Conservation (phyloP, 352 stramenopile genomes). For the Pythium coloratum region DNA sequence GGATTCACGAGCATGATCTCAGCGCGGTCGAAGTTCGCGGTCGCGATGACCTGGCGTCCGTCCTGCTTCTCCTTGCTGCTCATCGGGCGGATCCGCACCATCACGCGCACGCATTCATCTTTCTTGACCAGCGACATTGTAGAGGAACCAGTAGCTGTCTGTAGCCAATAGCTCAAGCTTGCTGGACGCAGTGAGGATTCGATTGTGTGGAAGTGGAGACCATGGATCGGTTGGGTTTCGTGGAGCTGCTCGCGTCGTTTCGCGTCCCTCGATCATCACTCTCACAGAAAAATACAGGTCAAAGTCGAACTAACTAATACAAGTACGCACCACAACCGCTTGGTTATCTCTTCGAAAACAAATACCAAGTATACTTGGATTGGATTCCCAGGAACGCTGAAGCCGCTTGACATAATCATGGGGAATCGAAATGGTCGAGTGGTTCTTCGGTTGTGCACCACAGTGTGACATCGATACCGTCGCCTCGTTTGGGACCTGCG, state of each 20-base stretch:
- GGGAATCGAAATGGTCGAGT: too few species aligned
- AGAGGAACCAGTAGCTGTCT: background rate
- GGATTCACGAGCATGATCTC: constrained; percentile 91
- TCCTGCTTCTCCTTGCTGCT: constrained; percentile 95
- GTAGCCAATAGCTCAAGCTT: background rate
- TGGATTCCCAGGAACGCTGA: too few species aligned
- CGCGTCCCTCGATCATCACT: background rate
- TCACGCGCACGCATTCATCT: constrained; percentile 94
- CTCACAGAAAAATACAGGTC: background rate
- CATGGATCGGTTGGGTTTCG: background rate
- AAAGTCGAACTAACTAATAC: too few species aligned
- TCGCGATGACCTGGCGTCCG: constrained; percentile 77
- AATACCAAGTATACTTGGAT: too few species aligned
- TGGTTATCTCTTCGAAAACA: too few species aligned
- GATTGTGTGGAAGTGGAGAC: background rate
- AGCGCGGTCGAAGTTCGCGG: constrained; percentile 88
- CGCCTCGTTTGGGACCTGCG: too few species aligned
- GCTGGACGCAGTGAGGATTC: too few species aligned
- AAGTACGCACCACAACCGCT: too few species aligned
- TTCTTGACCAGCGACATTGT: constrained; percentile 40
- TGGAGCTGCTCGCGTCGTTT: background rate
- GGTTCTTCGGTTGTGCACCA: too few species aligned
- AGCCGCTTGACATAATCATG: too few species aligned
- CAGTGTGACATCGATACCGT: too few species aligned
- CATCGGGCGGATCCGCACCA: constrained; percentile 94